Evolutionary conservation across 352 stramenopile species (phyloP), one percentile per base, ranked within the genome.

Genomic region (Pythium oligandrum): DNA sequence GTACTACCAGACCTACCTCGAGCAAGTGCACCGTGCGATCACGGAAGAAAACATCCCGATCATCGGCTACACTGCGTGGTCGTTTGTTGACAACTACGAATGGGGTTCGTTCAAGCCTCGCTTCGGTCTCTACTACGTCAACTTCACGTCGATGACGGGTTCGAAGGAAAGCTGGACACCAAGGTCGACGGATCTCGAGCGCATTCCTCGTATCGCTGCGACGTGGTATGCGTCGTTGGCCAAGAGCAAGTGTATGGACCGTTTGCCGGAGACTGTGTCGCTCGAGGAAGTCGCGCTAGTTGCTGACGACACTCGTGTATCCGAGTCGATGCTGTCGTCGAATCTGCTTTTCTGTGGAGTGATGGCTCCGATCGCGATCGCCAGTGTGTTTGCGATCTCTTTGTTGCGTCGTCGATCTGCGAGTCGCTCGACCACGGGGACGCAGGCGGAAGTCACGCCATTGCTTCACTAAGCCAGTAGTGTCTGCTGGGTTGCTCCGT

Each of bases 11-110:
- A 51, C 59, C 10, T 82, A 79, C 57, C 12, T 90, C 5, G 61
- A 75, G 8, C 70, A 88, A 56, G 68, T 93, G 33, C 68, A 88
- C 61, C 73, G 61, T 51, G 79, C 71, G 35, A 68, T 88, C 7
- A 55, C 55, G 3, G 60, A 88, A 26, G 58, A 86, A 6, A 68
- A 80, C 6, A 85, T 93, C 44, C 70, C 78, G 31, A 59, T 98
- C 35, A 71, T 86, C 48, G 93, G 89, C 4, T 98, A 97, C 69
- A 98, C 90, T 67, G 88, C 81, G 4, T 98, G 92, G 93, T 91
- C 72, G 35, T 86, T 98, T 40, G 57, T 98, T 42, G 90, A 98
- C 62, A 98, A 98, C 59, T 98, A 96, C 63, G 94, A 98, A 66
- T 98, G 92, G 92, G 76, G 89, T 1, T 85, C 75, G 9, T 88